Base-by-base conservation (phyloP, 202 grass and related monocot species). In the Miscanthus sacchariflorus region DNA sequence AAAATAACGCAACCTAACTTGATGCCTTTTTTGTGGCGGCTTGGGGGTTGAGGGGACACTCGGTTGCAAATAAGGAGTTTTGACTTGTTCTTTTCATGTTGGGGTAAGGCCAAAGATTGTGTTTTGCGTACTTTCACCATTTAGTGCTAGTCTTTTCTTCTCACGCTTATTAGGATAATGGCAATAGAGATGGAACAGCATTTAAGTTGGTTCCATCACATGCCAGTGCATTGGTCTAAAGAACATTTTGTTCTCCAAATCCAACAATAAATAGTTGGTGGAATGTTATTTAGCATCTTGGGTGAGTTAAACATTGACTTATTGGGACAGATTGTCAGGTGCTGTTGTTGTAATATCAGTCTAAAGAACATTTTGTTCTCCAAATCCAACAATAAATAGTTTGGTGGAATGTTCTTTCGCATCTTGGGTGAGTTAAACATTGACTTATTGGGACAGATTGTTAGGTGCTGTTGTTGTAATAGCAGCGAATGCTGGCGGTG, bases 401-500 rank as follows among this genome's bases (percentile, higher is more conserved):
- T 74, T 76, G 27, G 45, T 42, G 8, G 49, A 86, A 46, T 76
- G 36, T 64, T 64, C 13, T 80, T 81, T 56, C 0, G 9, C 14
- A 79, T 49, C 50, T 84, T 90, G 54, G 87, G 8, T 81, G n/a
- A 50, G 65, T 72, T 77, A 81, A 39, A 17, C 54, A 25, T 85
- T 89, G 70, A 28, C 63, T 90, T 95, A 77, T 91, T 92, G 84
- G 65, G 56, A 83, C 81, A 98, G 96, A 89, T 93, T 98, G 76
- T 93, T 98, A 93, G 96, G 96, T 56, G 96, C 87, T 64, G 96
- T 98, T 72, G 85, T 98, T 82, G 96, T 98, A 54, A 94, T 98
- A 90, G 87, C 96, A 83, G 96, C 96, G 46, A 98, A 98, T 96
- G 87, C 96, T 83, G 96, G 96, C 23, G 96, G 96, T 44, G 96